Conservation (phyloP, 371 early-diverging fungal genomes). For the Apophysomyces ossiformis region DNA sequence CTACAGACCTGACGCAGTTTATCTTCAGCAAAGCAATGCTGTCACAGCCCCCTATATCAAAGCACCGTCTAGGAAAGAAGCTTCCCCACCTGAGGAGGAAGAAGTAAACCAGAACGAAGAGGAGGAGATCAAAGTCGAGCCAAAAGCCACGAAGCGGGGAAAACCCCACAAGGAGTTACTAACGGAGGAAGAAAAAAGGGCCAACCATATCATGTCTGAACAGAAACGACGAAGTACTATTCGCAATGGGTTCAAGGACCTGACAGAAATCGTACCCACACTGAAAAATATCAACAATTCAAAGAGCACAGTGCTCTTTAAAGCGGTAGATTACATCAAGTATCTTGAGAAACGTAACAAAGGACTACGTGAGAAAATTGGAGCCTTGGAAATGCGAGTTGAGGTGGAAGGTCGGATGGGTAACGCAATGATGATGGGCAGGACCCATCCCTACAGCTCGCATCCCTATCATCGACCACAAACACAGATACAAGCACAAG, state of each 20-base stretch:
- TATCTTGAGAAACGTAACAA: constrained; percentile 51
- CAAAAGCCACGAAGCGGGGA: constrained; percentile 27
- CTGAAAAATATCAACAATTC: constrained; percentile 62
- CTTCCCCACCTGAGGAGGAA: neutral
- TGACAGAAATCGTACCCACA: constrained; percentile 81
- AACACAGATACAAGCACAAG: neutral
- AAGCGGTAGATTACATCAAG: constrained; percentile 56
- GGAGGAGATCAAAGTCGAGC: constrained; percentile 21
- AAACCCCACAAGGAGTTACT: constrained; percentile 65
- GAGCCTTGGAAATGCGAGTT: constrained; percentile 47
- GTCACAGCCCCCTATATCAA: constrained; percentile 31
- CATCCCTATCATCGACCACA: constrained; percentile 11
- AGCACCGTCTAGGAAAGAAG: constrained; percentile 9
- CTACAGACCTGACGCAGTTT: constrained; percentile 25
- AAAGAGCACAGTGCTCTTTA: constrained; percentile 59
- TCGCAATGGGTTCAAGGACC: constrained; percentile 81
- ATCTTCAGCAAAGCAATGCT: constrained; percentile 36
- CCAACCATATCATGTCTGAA: constrained; percentile 90
- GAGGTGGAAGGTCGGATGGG: constrained; percentile 28
- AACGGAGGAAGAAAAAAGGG: constrained; percentile 86
- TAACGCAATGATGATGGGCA: constrained; percentile 9
- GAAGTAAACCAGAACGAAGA: neutral
- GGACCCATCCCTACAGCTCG: constrained; percentile 7
- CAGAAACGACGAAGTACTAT: constrained; percentile 89
- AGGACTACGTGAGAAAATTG: constrained; percentile 50